A percentile compares a stretch with the other conserved stretches of the same genome.
Evolutionary conservation across 2,329 filamentous ascomycete genomes (phyloP).

Genomic region (Ophiocordyceps camponoti-floridani): DNA sequence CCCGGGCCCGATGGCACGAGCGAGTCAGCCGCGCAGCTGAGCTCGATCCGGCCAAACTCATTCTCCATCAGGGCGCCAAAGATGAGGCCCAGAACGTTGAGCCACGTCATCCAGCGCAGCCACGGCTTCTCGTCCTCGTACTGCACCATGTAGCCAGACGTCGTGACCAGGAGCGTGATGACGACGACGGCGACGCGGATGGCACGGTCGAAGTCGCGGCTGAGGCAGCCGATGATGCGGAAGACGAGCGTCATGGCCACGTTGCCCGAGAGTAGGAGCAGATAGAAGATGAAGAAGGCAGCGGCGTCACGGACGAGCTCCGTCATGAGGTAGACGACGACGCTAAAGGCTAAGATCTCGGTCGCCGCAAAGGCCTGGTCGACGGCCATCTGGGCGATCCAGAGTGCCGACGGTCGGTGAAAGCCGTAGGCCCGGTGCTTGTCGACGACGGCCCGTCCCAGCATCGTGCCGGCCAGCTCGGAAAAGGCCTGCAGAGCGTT

Average conservation of each 20-base stretch:
- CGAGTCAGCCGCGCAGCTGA: slow-evolving; percentile 50
- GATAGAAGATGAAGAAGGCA: slow-evolving; percentile 61
- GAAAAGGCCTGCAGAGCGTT: slow-evolving; percentile 78
- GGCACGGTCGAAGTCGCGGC: slow-evolving; percentile 69
- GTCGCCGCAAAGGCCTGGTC: slow-evolving; percentile 55
- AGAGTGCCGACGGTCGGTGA: slow-evolving; percentile 64
- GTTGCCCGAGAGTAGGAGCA: slow-evolving; percentile 51
- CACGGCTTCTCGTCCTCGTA: slow-evolving; percentile 58
- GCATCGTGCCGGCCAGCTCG: slow-evolving; percentile 59
- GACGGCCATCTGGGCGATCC: slow-evolving; percentile 68
- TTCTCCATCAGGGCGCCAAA: slow-evolving; percentile 76
- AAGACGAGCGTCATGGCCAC: slow-evolving; percentile 64
- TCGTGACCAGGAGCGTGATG: slow-evolving; percentile 68
- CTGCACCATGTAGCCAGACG: slow-evolving; percentile 70
- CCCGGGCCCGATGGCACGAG: slow-evolving; percentile 53
- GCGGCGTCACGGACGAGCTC: slow-evolving; percentile 50
- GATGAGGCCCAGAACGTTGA: slow-evolving; percentile 56
- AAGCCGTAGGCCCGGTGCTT: slow-evolving; percentile 76
- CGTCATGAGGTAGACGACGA: slow-evolving; percentile 69
- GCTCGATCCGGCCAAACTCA: slow-evolving; percentile 52
- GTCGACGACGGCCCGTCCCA: slow-evolving; percentile 59
- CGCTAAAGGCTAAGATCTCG: slow-evolving; percentile 53
- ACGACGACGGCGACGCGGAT: slow-evolving; percentile 66
- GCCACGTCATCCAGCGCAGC: slow-evolving; percentile 65
- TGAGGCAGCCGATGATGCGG: slow-evolving; percentile 54